phyloP scores from a whole-genome alignment of 352 stramenopile genomes.

The Globisporangium viniferum region DNA sequence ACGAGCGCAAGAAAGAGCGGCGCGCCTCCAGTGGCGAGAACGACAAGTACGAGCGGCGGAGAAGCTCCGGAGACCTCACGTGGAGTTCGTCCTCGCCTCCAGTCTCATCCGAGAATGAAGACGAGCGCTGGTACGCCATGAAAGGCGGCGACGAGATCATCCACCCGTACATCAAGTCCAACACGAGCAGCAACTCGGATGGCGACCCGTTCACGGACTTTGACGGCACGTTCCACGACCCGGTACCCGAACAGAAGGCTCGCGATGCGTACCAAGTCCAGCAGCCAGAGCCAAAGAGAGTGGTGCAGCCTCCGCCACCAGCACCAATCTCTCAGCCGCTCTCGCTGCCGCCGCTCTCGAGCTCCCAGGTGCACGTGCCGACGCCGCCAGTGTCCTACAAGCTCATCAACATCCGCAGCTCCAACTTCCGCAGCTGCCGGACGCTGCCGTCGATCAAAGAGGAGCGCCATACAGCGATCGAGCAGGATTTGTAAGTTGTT shows the following conservation, averaged over 20 bases:
- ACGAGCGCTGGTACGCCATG: conserved; percentile 22
- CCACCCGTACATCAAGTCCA: conserved; percentile 13
- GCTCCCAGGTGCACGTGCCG: conserved; percentile 2
- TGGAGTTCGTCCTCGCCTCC: conserved; percentile 17
- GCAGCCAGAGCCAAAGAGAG: neutral
- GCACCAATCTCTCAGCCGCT: neutral
- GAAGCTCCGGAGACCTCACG: conserved; percentile 15
- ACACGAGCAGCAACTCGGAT: conserved; percentile 13
- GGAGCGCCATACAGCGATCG: conserved; percentile 15
- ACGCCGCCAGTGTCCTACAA: conserved; percentile 28
- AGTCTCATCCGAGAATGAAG: conserved; percentile 8
- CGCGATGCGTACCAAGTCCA: neutral
- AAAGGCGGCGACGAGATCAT: conserved; percentile 9
- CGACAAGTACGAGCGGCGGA: conserved; percentile 13
- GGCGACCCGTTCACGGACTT: conserved; percentile 18
- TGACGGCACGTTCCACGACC: conserved; percentile 20
- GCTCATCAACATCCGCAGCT: conserved; percentile 55
- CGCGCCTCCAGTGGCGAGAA: neutral
- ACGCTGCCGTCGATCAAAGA: conserved; percentile 44
- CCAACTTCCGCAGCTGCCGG: conserved; percentile 26
- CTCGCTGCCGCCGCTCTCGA: neutral
- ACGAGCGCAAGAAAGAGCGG: conserved; percentile 10
- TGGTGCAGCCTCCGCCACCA: neutral
- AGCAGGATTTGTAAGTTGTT: conserved; percentile 7
- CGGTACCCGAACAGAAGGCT: neutral